These are phyloP conservation scores for Agaricus blazei DNA, from an alignment of 768 basidiomycete species.

Conservation along the genomic window DNA sequence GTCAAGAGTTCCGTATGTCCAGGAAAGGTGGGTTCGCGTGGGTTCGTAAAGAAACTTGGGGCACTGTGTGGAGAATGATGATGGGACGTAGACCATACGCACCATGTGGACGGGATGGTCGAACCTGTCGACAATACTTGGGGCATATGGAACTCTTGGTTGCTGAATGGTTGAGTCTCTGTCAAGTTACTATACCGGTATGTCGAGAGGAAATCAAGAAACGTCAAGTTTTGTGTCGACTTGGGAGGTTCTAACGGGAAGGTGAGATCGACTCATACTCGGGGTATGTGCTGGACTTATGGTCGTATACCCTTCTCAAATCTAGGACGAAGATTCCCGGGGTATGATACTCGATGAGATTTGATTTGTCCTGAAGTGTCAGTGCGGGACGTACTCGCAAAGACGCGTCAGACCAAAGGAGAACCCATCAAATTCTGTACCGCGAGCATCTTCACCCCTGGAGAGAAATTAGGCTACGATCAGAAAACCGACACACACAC, in stretches of 20 bases:
- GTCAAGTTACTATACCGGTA: background rate
- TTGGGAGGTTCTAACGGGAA: background rate
- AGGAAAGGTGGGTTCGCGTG: background rate
- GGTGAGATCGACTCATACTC: background rate
- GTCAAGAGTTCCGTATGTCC: background rate
- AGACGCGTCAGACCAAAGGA: background rate
- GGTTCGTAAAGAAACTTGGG: background rate
- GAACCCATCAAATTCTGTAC: background rate
- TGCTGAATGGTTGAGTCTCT: background rate
- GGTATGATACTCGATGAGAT: background rate
- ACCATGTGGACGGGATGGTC: background rate
- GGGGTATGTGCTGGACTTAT: background rate
- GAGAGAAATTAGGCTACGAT: background rate
- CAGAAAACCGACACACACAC: background rate
- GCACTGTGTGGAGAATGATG: background rate
- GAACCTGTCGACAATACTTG: background rate
- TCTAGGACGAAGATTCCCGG: background rate
- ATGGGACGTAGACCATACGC: background rate
- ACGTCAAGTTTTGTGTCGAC: background rate
- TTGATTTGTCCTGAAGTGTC: background rate
- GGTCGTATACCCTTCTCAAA: background rate
- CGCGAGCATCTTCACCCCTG: background rate
- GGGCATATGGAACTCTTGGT: background rate
- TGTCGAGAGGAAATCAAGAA: background rate
- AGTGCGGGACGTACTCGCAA: background rate